These are phyloP conservation scores for Geranium incanum DNA, from an alignment of 441 rosid species.

Conservation along the genomic window DNA sequence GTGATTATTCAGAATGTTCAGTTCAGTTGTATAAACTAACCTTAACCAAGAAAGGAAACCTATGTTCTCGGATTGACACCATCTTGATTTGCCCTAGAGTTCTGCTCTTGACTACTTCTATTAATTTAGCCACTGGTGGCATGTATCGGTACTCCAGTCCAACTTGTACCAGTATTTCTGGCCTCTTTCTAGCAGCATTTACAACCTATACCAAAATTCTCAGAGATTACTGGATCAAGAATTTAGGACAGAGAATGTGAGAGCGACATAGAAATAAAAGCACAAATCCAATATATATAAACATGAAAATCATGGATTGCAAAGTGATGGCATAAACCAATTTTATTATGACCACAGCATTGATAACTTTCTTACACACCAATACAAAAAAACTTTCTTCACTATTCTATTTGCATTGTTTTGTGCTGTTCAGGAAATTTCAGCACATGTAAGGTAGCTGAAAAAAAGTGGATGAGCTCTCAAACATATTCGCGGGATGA, in stretches of 20 bases:
- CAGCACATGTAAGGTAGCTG: not conserved
- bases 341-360: not conserved
- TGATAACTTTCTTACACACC: not conserved
- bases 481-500: not conserved
- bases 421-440: not conserved
- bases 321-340: constrained; percentile 4
- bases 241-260: constrained; percentile 7
- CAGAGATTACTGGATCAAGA: constrained; percentile 10
- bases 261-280: not conserved
- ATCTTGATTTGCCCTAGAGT: constrained; percentile 66
- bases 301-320: not conserved
- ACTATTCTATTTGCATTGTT: not conserved
- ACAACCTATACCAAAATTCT: constrained; percentile 46
- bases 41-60: constrained; percentile 93
- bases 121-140: constrained; percentile 91
- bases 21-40: constrained; percentile 29
- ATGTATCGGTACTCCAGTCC: constrained; percentile 88
- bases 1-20: constrained; percentile 8
- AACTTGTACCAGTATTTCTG: constrained; percentile 82
- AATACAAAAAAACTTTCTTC: too few species aligned
- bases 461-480: not conserved
- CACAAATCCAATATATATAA: not conserved
- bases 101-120: constrained; percentile 60
- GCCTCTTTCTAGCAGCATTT: constrained; percentile 59
- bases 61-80: constrained; percentile 90